These are phyloP conservation scores for Coemansia sp. DNA, from an alignment of 192 early-diverging fungal species.

Conservation along the genomic window DNA sequence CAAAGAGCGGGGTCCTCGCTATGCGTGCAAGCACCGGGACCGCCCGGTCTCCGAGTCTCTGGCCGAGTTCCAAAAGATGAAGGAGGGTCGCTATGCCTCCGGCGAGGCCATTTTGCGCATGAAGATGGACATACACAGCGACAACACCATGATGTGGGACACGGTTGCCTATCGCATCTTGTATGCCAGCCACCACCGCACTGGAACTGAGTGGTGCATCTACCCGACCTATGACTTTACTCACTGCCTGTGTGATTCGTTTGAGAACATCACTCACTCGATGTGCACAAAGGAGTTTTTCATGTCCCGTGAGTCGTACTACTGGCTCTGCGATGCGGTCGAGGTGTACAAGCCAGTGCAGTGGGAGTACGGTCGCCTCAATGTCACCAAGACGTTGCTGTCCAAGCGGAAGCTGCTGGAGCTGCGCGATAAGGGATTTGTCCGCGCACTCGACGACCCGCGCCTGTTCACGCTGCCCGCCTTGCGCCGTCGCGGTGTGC, in stretches of 20 bases:
- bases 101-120: constrained; percentile 93
- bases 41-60: constrained; percentile 93
- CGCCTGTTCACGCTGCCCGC: constrained; percentile 95
- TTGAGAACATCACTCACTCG: constrained; percentile 99
- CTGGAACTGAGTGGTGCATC: constrained; percentile 94
- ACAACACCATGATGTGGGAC: constrained; percentile 99
- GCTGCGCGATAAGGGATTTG: constrained; percentile 80
- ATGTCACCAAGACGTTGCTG: constrained; percentile 91
- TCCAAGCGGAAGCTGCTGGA: constrained; percentile 98
- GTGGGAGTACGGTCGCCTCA: constrained; percentile 98
- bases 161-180: constrained; percentile 96
- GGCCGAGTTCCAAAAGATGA: constrained; percentile 97
- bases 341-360: constrained; percentile 99
- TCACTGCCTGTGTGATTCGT: constrained; percentile 98
- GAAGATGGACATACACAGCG: constrained; percentile 99
- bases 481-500: constrained; percentile 95
- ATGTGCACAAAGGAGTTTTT: constrained; percentile 98
- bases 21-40: constrained; percentile 88
- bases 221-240: constrained; percentile 99
- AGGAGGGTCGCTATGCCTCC: constrained; percentile 94
- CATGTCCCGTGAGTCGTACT: constrained; percentile 94
- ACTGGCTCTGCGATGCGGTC: constrained; percentile 98
- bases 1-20: constrained; percentile 81
- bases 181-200: constrained; percentile 91
- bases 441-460: constrained; percentile 96